A percentile compares a stretch with the other conserved stretches of the same genome.
phyloP scores from a whole-genome alignment of 805 yeast species.

The Cyberlindnera euphorbiiphila region DNA sequence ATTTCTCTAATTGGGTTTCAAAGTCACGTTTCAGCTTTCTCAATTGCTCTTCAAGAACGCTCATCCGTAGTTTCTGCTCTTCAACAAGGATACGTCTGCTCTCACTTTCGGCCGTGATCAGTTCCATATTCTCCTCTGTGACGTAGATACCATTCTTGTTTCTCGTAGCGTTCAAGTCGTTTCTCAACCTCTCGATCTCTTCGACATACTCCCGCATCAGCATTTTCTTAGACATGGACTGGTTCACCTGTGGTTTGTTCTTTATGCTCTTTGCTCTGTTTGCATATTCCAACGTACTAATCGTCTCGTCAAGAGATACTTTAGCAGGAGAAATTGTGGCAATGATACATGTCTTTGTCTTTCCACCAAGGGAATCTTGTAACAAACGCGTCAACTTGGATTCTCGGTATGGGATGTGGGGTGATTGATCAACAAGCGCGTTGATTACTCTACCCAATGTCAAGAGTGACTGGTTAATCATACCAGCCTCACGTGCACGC shows the following conservation, averaged over 20 bases:
- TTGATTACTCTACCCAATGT: conserved; percentile 87
- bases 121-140: conserved; percentile 46
- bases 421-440: conserved; percentile 55
- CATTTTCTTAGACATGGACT: conserved; percentile 54
- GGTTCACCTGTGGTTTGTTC: conserved; percentile 61
- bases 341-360: conserved; percentile 75
- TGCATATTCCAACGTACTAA: conserved; percentile 81
- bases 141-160: conserved; percentile 64
- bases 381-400: conserved; percentile 74
- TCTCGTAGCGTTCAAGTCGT: conserved; percentile 61
- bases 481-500: conserved; percentile 89
- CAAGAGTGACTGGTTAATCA: conserved; percentile 79
- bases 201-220: conserved; percentile 48
- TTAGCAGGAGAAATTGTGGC: conserved; percentile 82
- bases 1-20: conserved; percentile 33
- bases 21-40: conserved; percentile 37
- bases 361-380: conserved; percentile 83
- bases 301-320: conserved; percentile 67
- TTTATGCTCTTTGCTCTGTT: conserved; percentile 74
- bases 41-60: conserved; percentile 45
- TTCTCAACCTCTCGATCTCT: conserved; percentile 52
- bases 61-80: conserved; percentile 46
- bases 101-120: conserved; percentile 41
- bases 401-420: conserved; percentile 81
- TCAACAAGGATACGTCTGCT: conserved; percentile 46